These are phyloP conservation scores for Malus asiatica DNA, from an alignment of 306 rosid genomes.

Conservation along the genomic window DNA sequence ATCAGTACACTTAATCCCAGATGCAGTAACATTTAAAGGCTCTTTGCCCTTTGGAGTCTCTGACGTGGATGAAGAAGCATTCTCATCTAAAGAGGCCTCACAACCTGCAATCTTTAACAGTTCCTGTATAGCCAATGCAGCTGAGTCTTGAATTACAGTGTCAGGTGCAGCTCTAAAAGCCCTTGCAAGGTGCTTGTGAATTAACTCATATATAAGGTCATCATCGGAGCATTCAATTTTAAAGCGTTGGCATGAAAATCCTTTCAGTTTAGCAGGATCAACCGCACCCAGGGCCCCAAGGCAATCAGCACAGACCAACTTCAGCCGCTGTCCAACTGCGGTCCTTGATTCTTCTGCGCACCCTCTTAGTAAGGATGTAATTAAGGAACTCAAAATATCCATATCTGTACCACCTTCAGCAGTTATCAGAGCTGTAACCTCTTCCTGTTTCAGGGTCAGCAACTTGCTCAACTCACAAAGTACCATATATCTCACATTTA, in stretches of 20 bases:
- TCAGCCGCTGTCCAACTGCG: slow-evolving; percentile 74
- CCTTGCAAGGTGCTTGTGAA: slow-evolving; percentile 89
- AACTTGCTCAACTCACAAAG: slow-evolving; percentile 72
- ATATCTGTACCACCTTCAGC: slow-evolving; percentile 74
- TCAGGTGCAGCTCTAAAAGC: slow-evolving; percentile 96
- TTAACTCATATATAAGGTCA: slow-evolving; percentile 90
- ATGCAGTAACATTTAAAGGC: slow-evolving; percentile 21
- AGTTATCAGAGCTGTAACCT: slow-evolving; percentile 59
- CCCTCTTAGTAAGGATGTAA: slow-evolving; percentile 71
- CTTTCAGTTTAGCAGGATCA: slow-evolving; percentile 93
- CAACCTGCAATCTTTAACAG: slow-evolving; percentile 93
- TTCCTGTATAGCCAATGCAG: slow-evolving; percentile 97
- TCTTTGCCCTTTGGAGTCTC: slow-evolving; percentile 32
- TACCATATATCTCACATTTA: slow-evolving; percentile 94
- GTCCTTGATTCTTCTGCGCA: slow-evolving; percentile 92
- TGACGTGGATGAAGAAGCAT: slow-evolving; percentile 45
- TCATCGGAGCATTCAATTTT: slow-evolving; percentile 96
- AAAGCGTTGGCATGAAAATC: slow-evolving; percentile 68
- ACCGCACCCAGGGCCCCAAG: slow-evolving; percentile 95
- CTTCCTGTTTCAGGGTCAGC: slow-evolving; percentile 69
- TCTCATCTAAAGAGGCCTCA: slow-evolving; percentile 81
- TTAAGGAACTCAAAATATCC: slow-evolving; percentile 81
- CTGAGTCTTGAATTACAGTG: slow-evolving; percentile 92
- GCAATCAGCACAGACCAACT: slow-evolving; percentile 95
- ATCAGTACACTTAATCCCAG: slow-evolving; percentile 26